Evolutionary conservation across 2,329 filamentous ascomycete genomes (phyloP).

Genomic region (Eutypella sp.): DNA sequence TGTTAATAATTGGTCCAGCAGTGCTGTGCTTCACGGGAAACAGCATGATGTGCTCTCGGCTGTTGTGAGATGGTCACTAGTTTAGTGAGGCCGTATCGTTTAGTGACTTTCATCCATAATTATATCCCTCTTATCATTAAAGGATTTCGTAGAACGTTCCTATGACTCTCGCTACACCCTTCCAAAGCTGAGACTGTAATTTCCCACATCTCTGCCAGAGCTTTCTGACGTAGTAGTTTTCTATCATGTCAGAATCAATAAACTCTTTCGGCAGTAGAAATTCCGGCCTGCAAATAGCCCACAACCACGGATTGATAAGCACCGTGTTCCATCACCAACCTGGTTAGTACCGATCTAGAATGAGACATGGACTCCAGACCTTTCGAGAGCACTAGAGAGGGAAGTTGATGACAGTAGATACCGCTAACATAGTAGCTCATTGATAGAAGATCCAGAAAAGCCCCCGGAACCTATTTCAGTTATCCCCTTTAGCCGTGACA

Average conservation of each 20-base stretch:
- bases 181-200: no score
- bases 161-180: no score
- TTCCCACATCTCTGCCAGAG: background rate
- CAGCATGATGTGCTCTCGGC: no score
- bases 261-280: background rate
- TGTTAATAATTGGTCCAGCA: no score
- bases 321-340: background rate
- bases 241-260: background rate
- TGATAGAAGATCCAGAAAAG: constrained; percentile 4
- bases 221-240: background rate
- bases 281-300: background rate
- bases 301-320: background rate
- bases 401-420: no score
- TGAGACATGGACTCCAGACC: background rate
- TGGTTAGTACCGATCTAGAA: background rate
- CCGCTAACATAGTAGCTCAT: background rate
- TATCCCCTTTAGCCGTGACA: constrained; percentile 9
- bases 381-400: no score
- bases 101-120: no score
- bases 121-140: no score
- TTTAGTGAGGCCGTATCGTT: no score
- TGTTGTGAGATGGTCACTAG: no score
- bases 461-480: constrained; percentile 4
- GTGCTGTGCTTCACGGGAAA: no score
- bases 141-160: no score